Base-by-base conservation (phyloP, 2,329 filamentous ascomycete species). In the Eurotiales sp. region DNA sequence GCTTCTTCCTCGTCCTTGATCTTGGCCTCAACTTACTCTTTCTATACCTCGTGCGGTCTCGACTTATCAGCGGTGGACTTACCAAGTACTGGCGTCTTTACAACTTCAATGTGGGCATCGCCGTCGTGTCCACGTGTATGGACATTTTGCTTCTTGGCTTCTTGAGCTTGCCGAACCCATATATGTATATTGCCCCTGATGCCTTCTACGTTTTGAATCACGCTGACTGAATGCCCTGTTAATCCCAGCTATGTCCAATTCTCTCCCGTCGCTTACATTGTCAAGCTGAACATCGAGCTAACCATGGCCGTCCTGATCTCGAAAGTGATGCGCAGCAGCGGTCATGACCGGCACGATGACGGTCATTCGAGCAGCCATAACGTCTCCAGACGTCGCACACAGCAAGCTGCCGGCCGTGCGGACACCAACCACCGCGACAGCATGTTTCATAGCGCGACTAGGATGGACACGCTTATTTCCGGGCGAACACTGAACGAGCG, bases 211-310 rank as follows among this genome's bases (percentile, higher is more conserved):
- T 37, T 37, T 37, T 37, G 34, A 37, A n/a, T 37, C 34, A 4
- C n/a, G 17, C 34, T 37, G 34, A 37, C 34, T 19, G 5, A 5
- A 37, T 37, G 34, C 34, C 34, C 34, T 37, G n/a, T 14, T 19
- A 19, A 37, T 12, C 34, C 17, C 12, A 37, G 34, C 34, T 45
- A 45, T 25, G 27, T 45, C 27, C 42, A 45, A 45, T 45, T 45
- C 27, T 12, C 23, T 45, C 42, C 42, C 27, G 42, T 45, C 17
- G 27, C 42, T 32, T 45, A 45, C 42, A 45, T 45, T 17, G 42
- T 45, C 25, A 45, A 45, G 27, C 42, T 45, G 22, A 45, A 45
- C 19, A 45, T 45, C 27, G 42, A 45, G 17, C 23, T 45, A 17
- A 32, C 25, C 42, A 45, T 45, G 42, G 42, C 42, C 15, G 42